Base-by-base conservation (phyloP, 2,329 filamentous ascomycete genomes). In the Diaporthe nobilis region DNA sequence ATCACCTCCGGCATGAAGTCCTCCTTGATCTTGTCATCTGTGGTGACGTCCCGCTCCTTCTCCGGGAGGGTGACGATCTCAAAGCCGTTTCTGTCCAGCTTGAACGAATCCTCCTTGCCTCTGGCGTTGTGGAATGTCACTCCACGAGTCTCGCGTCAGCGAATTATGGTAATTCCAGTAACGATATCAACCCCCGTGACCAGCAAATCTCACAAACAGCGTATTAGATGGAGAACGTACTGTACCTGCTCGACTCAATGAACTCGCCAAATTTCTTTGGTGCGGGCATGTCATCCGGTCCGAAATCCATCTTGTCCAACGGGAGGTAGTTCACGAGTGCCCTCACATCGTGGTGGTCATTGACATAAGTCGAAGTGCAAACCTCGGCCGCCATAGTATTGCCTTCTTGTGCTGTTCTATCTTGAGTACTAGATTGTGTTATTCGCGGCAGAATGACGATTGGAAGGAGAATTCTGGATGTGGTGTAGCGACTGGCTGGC, bases 51-150 rank as follows among this genome's bases (percentile, higher is more conserved):
- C 37, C 72, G 49, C 39, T n/a, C 25, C 31, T 31, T 60, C 6
- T 49, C 61, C 9, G 51, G 34, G 31, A 70, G 72, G 22, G 51
- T 42, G 51, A 74, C 28, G 31, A 74, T 60, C 39, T 74, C 34
- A 67, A 74, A 70, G 51, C 61, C 72, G 51, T 74, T 74, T n/a
- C 13, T 70, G n/a, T 74, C 72, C 25, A 74, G 72, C 51, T 74
- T 37, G 28, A 74, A 74, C 20, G 12, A 34, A 25, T 51, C 61
- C 42, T 74, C 63, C 61, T 49, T 39, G 20, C 72, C 72, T 20
- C 63, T 65, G 31, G 57, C 57, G 17, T 74, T 58, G 49, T 67
- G 51, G 53, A 74, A 70, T 15, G 63, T 68, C 60, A 74, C 61
- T 65, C 12, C 9, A n/a, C 7, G 13, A 20, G 22, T 49, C 42